Conservation (phyloP, 2,329 filamentous ascomycete species). For the Coniella vitis region DNA sequence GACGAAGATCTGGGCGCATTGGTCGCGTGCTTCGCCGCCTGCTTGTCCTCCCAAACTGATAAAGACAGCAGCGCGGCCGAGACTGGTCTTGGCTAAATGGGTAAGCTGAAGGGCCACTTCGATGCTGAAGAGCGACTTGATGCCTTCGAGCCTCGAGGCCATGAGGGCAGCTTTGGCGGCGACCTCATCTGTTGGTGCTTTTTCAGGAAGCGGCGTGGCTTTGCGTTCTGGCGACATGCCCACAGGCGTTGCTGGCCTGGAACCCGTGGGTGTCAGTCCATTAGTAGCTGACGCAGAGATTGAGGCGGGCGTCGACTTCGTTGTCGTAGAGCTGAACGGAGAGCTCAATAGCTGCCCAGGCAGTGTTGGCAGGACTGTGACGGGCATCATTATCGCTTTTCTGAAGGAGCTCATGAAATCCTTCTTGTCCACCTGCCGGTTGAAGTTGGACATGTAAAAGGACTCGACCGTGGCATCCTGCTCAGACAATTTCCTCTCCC, state of each 20-base stretch:
- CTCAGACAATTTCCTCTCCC: constrained; percentile 88
- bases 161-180: constrained; percentile 97
- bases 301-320: constrained; percentile 27
- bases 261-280: constrained; percentile 26
- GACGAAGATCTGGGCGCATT: constrained; percentile 87
- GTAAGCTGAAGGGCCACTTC: constrained; percentile 88
- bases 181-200: constrained; percentile 82
- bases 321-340: constrained; percentile 43
- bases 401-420: constrained; percentile 96
- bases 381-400: constrained; percentile 98
- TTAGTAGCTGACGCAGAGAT: constrained; percentile 22
- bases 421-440: constrained; percentile 88
- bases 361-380: constrained; percentile 75
- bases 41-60: constrained; percentile 71
- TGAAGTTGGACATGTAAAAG: constrained; percentile 93
- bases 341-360: constrained; percentile 52
- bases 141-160: constrained; percentile 89
- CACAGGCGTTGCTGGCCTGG: constrained; percentile 38
- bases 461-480: constrained; percentile 87
- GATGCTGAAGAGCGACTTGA: constrained; percentile 91
- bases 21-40: constrained; percentile 76
- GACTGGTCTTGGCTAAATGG: constrained; percentile 77
- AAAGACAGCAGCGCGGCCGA: constrained; percentile 81
- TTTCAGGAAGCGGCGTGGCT: constrained; percentile 41
- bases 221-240: constrained; percentile 32